phyloP scores from a whole-genome alignment of 495 filamentous ascomycete genomes.

The Hyaloscypha finlandica region DNA sequence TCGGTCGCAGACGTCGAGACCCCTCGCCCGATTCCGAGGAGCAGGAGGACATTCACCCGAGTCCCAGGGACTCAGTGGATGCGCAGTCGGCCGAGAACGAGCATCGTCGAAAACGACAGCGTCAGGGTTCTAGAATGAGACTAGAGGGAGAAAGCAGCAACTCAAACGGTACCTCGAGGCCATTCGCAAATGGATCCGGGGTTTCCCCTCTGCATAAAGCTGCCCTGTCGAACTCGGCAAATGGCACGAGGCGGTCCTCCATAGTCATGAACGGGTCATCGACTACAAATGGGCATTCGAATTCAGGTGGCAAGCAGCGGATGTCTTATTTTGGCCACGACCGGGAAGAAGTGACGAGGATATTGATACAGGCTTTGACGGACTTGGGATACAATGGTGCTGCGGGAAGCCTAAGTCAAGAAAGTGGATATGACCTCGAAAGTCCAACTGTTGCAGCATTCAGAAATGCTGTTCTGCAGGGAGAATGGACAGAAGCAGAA shows the following conservation, averaged over 20 bases:
- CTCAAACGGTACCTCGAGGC: slow-evolving; percentile 39
- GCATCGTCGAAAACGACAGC: slow-evolving; percentile 36
- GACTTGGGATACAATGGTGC: slow-evolving; percentile 85
- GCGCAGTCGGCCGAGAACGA: slow-evolving; percentile 17
- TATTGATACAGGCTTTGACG: slow-evolving; percentile 85
- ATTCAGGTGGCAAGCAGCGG: slow-evolving; percentile 24
- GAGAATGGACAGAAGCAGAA: slow-evolving; percentile 86
- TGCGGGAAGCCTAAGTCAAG: slow-evolving; percentile 69
- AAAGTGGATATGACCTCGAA: slow-evolving; percentile 90
- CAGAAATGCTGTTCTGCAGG: slow-evolving; percentile 74
- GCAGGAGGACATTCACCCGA: slow-evolving; percentile 16
- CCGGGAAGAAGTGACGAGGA: slow-evolving; percentile 89
- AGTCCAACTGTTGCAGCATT: slow-evolving; percentile 83
- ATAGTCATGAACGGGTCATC: slow-evolving; percentile 43
- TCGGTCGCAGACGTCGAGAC: slow-evolving; percentile 32
- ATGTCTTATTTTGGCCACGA: slow-evolving; percentile 71
- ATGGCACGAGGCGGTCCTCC: slow-evolving; percentile 40
- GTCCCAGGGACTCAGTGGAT: slow-evolving; percentile 19
- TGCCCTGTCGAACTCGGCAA: slow-evolving; percentile 37
- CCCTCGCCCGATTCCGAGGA: slow-evolving; percentile 20
- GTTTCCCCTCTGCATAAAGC: slow-evolving; percentile 32
- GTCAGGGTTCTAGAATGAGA: slow-evolving; percentile 37
- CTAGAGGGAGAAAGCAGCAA: slow-evolving; percentile 31
- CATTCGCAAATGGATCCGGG: slow-evolving; percentile 42
- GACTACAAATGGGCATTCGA: slow-evolving; percentile 36